Evolutionary conservation across 352 stramenopile species (phyloP).

Genomic region (Phytophthora palmivora): DNA sequence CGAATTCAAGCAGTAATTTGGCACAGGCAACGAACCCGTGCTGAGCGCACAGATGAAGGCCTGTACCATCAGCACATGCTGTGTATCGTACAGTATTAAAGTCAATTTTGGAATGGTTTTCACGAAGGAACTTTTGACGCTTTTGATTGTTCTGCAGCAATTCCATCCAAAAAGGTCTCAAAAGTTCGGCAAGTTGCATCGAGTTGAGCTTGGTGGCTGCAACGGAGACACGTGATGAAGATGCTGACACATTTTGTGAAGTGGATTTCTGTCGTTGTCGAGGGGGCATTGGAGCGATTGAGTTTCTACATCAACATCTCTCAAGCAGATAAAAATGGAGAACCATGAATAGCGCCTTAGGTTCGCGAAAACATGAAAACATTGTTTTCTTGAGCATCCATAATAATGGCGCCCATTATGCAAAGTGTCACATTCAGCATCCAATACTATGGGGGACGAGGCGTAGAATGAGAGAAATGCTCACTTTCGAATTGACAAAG

Average conservation of each 20-base stretch:
- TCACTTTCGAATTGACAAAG: slow-evolving; percentile 12
- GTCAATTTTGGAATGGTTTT: slow-evolving; percentile 47
- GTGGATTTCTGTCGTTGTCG: slow-evolving; percentile 10
- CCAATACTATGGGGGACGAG: neutral
- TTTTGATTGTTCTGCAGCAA: slow-evolving; percentile 61
- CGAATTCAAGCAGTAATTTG: slow-evolving; percentile 46
- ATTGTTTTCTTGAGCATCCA: too few species aligned
- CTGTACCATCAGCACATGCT: slow-evolving; percentile 49
- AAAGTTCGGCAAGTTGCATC: slow-evolving; percentile 46
- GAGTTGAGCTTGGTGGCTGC: slow-evolving; percentile 40
- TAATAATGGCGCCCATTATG: neutral
- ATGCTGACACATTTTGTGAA: slow-evolving; percentile 1
- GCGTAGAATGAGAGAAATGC: neutral
- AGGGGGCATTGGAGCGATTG: slow-evolving; percentile 10
- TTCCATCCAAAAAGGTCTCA: slow-evolving; percentile 64
- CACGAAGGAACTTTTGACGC: slow-evolving; percentile 48
- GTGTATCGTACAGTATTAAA: slow-evolving; percentile 50
- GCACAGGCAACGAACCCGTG: slow-evolving; percentile 51
- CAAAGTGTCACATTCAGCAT: slow-evolving; percentile 3
- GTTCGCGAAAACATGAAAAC: too few species aligned
- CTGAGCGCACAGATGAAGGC: slow-evolving; percentile 64
- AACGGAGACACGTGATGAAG: slow-evolving; percentile 1
- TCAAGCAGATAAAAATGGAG: slow-evolving; percentile 14
- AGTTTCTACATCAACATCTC: neutral
- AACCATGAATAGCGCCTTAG: slow-evolving; percentile 10